phyloP scores from a whole-genome alignment of 192 early-diverging fungal genomes.

The Kappamyces sp. region DNA sequence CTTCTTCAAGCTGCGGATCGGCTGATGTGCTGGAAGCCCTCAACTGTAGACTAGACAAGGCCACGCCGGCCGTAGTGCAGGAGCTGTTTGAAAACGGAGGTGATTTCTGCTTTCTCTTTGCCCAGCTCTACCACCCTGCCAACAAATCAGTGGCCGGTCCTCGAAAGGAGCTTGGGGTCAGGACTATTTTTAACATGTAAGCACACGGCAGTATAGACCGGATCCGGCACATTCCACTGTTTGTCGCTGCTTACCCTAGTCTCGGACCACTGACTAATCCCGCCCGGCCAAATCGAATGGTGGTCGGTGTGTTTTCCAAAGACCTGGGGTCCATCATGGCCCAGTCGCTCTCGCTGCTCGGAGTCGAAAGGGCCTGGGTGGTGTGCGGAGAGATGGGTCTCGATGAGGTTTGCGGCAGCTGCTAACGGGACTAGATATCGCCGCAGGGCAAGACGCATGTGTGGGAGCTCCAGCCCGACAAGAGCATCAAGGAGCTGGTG shows the following conservation, averaged over 20 bases:
- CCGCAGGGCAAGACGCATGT: conserved; percentile 83
- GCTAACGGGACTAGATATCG: conserved; percentile 52
- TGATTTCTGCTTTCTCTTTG: conserved; percentile 89
- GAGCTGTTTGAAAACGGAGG: conserved; percentile 49
- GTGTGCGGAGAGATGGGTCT: conserved; percentile 86
- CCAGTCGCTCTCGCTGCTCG: conserved; percentile 70
- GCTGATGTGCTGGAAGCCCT: conserved; percentile 88
- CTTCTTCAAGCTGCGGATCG: conserved; percentile 86
- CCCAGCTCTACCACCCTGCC: conserved; percentile 84
- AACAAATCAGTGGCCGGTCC: conserved; percentile 72
- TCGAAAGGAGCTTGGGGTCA: conserved; percentile 83
- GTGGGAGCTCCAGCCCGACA: conserved; percentile 69
- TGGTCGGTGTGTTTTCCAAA: conserved; percentile 88
- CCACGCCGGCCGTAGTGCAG: conserved; percentile 62
- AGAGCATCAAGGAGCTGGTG: conserved; percentile 54
- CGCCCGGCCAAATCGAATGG: conserved; percentile 66
- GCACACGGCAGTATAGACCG: not conserved
- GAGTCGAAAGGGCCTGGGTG: conserved; percentile 77
- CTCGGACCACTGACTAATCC: conserved; percentile 91
- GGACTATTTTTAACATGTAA: conserved; percentile 87
- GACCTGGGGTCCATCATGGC: conserved; percentile 75
- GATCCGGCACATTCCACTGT: not conserved
- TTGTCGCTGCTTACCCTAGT: conserved; percentile 15
- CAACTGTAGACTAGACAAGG: conserved; percentile 63
- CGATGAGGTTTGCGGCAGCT: conserved; percentile 64